Evolutionary conservation across 192 early-diverging fungal genomes (phyloP).

Genomic region (Coemansia sp.): DNA sequence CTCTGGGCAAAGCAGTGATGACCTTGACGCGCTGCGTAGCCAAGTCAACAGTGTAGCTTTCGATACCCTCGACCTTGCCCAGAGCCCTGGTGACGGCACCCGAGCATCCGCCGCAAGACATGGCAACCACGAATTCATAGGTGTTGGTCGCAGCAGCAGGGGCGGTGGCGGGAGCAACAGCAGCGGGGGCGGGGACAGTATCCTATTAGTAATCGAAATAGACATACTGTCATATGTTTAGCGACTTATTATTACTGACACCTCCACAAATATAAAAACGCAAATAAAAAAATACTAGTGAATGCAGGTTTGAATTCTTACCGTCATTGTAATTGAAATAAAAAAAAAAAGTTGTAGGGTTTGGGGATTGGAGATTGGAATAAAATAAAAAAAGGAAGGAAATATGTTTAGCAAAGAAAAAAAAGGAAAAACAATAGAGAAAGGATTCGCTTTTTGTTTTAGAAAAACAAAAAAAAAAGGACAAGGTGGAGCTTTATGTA

Average conservation of each 20-base stretch:
- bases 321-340: constrained; percentile 1
- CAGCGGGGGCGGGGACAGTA: background rate
- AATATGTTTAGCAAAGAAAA: too few relatives aligned
- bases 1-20: constrained; percentile 30
- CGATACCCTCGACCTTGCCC: constrained; percentile 55
- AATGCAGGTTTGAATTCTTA: background rate
- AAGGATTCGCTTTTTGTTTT: background rate
- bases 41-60: constrained; percentile 57
- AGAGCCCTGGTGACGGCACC: constrained; percentile 63
- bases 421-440: background rate
- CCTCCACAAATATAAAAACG: too few relatives aligned
- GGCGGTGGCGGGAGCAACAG: background rate
- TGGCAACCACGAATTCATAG: constrained; percentile 65
- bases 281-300: background rate
- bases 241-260: background rate
- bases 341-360: background rate
- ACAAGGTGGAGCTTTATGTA: too few relatives aligned
- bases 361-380: too few relatives aligned
- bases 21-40: constrained; percentile 61
- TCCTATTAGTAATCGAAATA: background rate
- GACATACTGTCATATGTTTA: too few relatives aligned
- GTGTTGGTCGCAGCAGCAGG: constrained; percentile 6
- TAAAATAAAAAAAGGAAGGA: background rate
- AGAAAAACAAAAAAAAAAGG: background rate
- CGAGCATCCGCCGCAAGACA: constrained; percentile 65